phyloP scores from a whole-genome alignment of 768 basidiomycete species.

The Dendrothele bispora region DNA sequence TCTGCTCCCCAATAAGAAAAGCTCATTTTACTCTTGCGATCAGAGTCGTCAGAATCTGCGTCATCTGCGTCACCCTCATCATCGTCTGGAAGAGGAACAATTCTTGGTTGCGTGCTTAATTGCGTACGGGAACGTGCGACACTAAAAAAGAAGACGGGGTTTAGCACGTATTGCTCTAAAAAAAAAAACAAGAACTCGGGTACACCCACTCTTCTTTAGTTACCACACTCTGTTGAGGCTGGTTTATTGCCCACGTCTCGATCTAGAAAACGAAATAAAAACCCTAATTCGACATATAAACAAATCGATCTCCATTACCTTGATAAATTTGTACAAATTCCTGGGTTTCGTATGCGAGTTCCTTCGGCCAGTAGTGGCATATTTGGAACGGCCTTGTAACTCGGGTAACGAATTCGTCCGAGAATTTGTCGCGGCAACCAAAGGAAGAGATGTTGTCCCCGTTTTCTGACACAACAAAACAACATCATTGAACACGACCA shows the following conservation, averaged over 20 bases:
- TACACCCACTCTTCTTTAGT: conserved; percentile 85
- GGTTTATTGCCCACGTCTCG: conserved; percentile 84
- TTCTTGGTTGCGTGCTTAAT: conserved; percentile 60
- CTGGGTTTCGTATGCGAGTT: conserved; percentile 78
- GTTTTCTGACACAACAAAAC: conserved; percentile 88
- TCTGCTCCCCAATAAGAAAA: conserved; percentile 94
- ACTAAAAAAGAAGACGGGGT: conserved; percentile 32
- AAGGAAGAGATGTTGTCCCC: conserved; percentile 82
- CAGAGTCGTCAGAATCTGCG: conserved; percentile 78
- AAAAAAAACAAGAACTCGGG: not conserved
- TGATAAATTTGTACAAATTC: conserved; percentile 92
- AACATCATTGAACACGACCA: conserved; percentile 95
- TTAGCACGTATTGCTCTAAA: conserved; percentile 4
- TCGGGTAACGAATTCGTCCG: conserved; percentile 83
- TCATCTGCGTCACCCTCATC: conserved; percentile 56
- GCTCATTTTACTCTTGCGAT: conserved; percentile 91
- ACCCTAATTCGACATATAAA: not conserved
- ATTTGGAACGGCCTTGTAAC: conserved; percentile 79
- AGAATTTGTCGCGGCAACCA: conserved; percentile 66
- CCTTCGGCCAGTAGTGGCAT: conserved; percentile 73
- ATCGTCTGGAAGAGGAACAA: conserved; percentile 70
- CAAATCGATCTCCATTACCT: conserved; percentile 54
- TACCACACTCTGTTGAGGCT: conserved; percentile 78
- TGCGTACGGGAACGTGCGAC: conserved; percentile 72
- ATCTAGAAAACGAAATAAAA: conserved; percentile 46